Conservation (phyloP, 108 stramenopile genomes). For the Hondaea fermentalgiana region DNA sequence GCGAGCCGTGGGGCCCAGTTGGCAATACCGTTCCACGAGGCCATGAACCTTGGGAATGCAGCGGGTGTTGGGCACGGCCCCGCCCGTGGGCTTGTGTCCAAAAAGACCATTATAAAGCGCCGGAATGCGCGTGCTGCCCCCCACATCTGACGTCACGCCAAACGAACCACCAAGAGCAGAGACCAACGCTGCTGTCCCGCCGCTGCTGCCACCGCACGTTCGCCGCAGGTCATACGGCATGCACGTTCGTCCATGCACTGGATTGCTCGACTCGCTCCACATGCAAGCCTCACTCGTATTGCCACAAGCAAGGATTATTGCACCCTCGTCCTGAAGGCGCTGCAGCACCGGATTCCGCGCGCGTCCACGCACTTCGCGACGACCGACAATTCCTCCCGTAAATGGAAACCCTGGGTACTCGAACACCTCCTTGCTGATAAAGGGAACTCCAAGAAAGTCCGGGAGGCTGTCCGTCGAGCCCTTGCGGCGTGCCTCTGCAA, state of each 20-base stretch:
- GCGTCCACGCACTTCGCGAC: not conserved
- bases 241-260: not conserved
- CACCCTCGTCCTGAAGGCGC: not conserved
- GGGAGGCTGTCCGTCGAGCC: not conserved
- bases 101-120: conserved; percentile 24
- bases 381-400: not conserved
- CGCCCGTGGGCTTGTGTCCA: conserved; percentile 29
- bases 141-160: conserved; percentile 14
- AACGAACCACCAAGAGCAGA: not conserved
- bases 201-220: conserved; percentile 21
- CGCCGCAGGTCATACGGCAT: conserved; percentile 19
- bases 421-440: not conserved
- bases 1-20: not conserved
- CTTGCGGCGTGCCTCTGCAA: not conserved
- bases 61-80: conserved; percentile 9
- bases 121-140: conserved; percentile 30
- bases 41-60: not conserved
- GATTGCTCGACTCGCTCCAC: conserved; percentile 21
- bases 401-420: conserved; percentile 3
- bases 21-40: not conserved
- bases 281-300: conserved; percentile 24
- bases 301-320: not conserved
- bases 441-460: not conserved
- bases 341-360: not conserved
- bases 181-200: conserved; percentile 7